Evolutionary conservation across 495 filamentous ascomycete species (phyloP), one percentile per base, ranked within the genome.

Genomic region (Tuber borchii): DNA sequence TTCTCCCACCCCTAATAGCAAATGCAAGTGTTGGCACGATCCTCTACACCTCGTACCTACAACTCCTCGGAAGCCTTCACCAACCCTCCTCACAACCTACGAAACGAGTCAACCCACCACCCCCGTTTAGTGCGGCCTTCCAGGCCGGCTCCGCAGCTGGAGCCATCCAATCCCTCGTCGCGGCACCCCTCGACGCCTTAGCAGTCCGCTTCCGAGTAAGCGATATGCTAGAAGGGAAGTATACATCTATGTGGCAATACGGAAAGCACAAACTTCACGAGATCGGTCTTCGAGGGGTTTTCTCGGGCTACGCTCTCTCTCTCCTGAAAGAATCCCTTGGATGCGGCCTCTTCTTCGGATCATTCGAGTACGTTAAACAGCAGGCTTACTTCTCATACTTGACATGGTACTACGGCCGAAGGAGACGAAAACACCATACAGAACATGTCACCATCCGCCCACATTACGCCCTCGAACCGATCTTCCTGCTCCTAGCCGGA

Each of bases 181-280:
- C 93, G 0, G 93, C 94, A 0, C 94, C 94, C 2, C 86, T 97
- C n/a, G 94, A 97, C 82, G 94, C 94, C 6, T 87, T 97, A 10
- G 91, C 94, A 82, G 90, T 93, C 39, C 89, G 93, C 68, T 92
- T 93, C 77, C 89, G 91, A 71, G 90, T 91, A 68, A 86, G 85
- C 71, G 90, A 93, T 70, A 88, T 93, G 76, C 84, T 93, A 12
- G 85, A 88, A 74, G 89, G 89, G 10, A 88, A 88, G 74, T 92
- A 93, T 78, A 88, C 87, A 76, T 93, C 88, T 80, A 93, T 97
- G 89, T 97, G 92, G 92, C 86, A 89, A 3, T 97, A 95, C 78
- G 89, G 90, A 4, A 84, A 84, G 43, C 87, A 89, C 70, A 97
- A 97, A 83, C 86, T 94, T 26, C 86, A 84, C 20, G 90, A 93